These are phyloP conservation scores for Conticribra guillardii DNA, from an alignment of 108 stramenopile genomes.

Conservation along the genomic window DNA sequence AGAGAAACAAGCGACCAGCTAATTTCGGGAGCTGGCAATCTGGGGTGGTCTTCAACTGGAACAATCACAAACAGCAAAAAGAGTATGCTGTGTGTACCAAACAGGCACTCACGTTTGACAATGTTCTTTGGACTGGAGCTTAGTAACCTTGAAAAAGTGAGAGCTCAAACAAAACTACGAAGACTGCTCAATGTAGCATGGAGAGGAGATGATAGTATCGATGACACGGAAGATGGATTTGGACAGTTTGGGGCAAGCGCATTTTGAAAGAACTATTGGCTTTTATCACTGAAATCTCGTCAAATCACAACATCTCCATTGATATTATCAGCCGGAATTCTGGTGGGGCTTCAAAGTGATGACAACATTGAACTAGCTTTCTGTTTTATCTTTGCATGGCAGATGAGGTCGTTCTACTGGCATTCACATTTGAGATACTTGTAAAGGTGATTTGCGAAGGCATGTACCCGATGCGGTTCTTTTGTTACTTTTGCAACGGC, in stretches of 20 bases:
- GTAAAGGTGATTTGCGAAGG: constrained; percentile 46
- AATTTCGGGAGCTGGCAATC: too few relatives aligned
- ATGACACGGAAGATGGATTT: constrained; percentile 2
- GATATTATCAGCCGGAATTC: constrained; percentile 46
- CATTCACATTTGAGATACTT: constrained; percentile 28
- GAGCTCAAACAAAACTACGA: background rate
- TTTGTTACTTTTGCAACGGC: background rate
- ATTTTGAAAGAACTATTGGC: too few relatives aligned
- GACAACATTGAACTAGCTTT: background rate
- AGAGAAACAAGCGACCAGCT: too few relatives aligned
- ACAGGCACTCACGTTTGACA: background rate
- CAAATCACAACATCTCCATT: constrained; percentile 27
- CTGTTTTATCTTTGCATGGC: background rate
- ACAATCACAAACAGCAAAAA: too few relatives aligned
- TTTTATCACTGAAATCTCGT: too few relatives aligned
- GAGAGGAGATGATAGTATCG: background rate
- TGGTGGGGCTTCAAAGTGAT: constrained; percentile 53
- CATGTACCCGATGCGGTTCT: constrained; percentile 32
- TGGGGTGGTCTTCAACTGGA: too few relatives aligned
- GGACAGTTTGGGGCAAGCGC: background rate
- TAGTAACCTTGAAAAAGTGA: background rate
- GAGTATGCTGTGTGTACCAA: too few relatives aligned
- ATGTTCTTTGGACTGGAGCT: background rate
- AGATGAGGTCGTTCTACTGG: constrained; percentile 16
- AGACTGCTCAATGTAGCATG: background rate